These are phyloP conservation scores for Rostrohypoxylon terebratum DNA, from an alignment of 495 filamentous ascomycete genomes.

Conservation along the genomic window DNA sequence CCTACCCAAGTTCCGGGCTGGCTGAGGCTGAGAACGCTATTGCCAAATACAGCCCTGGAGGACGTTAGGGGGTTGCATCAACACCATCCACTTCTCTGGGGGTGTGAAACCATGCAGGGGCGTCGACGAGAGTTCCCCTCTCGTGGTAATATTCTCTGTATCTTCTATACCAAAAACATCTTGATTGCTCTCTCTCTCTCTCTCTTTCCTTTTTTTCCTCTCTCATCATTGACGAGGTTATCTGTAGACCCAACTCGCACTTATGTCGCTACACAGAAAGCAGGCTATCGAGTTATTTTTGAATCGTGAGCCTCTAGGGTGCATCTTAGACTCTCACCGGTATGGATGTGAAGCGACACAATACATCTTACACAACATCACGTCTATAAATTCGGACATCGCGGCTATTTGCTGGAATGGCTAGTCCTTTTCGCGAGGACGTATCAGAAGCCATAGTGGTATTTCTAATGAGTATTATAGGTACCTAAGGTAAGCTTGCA, in stretches of 20 bases:
- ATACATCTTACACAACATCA: not conserved
- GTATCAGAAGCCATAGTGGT: not conserved
- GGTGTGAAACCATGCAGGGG: slow-evolving; percentile 29
- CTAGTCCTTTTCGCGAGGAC: slow-evolving; percentile 9
- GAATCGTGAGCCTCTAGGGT: not conserved
- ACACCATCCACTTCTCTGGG: slow-evolving; percentile 6
- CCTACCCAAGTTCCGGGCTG: not conserved
- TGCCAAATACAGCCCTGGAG: slow-evolving; percentile 19
- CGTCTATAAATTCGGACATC: not conserved
- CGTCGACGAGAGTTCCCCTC: not conserved
- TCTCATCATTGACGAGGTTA: not conserved
- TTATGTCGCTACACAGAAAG: not conserved
- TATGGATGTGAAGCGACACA: slow-evolving; percentile 1
- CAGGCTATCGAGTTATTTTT: not conserved
- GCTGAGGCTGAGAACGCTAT: slow-evolving; percentile 23
- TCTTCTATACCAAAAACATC: not conserved
- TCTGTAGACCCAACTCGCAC: not conserved
- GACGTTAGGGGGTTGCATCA: not conserved
- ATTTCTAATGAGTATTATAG: not conserved
- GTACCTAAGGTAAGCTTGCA: no score
- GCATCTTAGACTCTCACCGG: not conserved
- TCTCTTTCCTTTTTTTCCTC: no score
- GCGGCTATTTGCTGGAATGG: not conserved
- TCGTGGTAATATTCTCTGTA: not conserved
- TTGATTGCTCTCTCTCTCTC: no score